Base-by-base conservation (phyloP, 495 filamentous ascomycete species). In the Aspergillus sclerotioniger region DNA sequence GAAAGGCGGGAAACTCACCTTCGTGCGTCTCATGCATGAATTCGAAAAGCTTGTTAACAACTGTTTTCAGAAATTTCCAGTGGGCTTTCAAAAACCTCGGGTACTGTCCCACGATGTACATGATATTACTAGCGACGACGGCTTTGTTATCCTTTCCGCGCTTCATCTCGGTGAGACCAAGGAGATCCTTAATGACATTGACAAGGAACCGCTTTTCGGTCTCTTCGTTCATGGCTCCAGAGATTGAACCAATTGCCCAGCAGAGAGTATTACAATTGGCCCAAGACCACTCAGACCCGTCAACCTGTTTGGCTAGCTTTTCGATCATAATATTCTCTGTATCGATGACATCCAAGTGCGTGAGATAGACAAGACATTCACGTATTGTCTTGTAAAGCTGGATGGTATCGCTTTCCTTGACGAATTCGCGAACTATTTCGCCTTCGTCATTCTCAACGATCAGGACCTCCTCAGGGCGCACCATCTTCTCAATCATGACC, bases 21-120 rank as follows among this genome's bases (percentile, higher is more conserved):
- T 99, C 94, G 68, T 99, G 94, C 5, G 94, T 98, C 69, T 99
- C 94, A 72, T 99, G 94, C 94, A 99, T 99, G 68, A 99, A 99
- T 73, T 99, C 94, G 65, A 99, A 99, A 12, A 99, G 84, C 76
- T 99, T 99, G 76, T 98, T 99, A 62, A 99, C 94, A 19, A 99
- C 94, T 7, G 94, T 99, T 83, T 99, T 99, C 63, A 99, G 76
- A 76, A 99, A 99, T 71, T 98, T 98, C 94, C 94, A 98, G 70
- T 98, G 94, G 0, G 94, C 94, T 73, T 98, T 98, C 63, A 98
- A 76, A 76, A 98, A 98, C 28, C 94, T 90, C 15, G 94, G 94
- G 68, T 98, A 98, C 70, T 98, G 94, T 33, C 94, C 94, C 56
- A 98, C 94, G 71, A 98, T 98, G 68, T 98, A 98, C 94, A 98